phyloP scores from a whole-genome alignment of 352 stramenopile species.

The Discostella stelligera region DNA sequence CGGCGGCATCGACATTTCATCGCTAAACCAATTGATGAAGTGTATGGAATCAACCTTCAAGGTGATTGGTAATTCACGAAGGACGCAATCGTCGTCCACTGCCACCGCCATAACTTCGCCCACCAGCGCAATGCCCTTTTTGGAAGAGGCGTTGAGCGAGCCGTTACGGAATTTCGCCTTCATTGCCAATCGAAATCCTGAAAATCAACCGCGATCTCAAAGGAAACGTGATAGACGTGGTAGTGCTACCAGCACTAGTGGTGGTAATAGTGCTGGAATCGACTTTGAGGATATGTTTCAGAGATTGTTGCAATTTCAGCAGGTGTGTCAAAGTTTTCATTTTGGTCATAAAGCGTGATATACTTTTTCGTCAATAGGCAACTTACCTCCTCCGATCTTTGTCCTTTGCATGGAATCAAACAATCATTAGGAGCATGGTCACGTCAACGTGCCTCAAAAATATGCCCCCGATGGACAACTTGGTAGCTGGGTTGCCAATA shows the following conservation, averaged over 20 bases:
- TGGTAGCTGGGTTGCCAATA: conserved; percentile 32
- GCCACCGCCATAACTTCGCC: neutral
- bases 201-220: neutral
- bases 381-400: neutral
- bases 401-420: neutral
- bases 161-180: conserved; percentile 16
- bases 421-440: conserved; percentile 19
- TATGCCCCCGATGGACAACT: conserved; percentile 32
- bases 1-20: conserved; percentile 4
- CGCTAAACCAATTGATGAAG: conserved; percentile 3
- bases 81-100: neutral
- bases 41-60: conserved; percentile 16
- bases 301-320: conserved; percentile 28
- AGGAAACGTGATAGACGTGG: neutral
- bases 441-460: conserved; percentile 28
- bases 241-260: too few species aligned
- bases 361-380: neutral
- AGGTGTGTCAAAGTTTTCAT: neutral
- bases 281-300: conserved; percentile 46
- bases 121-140: conserved; percentile 5
- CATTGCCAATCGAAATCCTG: neutral
- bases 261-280: neutral
- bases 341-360: neutral
- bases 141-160: conserved; percentile 21
- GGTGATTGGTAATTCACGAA: conserved; percentile 7